These are phyloP conservation scores for Pulveroboletus frians DNA, from an alignment of 768 basidiomycete genomes.

Conservation along the genomic window DNA sequence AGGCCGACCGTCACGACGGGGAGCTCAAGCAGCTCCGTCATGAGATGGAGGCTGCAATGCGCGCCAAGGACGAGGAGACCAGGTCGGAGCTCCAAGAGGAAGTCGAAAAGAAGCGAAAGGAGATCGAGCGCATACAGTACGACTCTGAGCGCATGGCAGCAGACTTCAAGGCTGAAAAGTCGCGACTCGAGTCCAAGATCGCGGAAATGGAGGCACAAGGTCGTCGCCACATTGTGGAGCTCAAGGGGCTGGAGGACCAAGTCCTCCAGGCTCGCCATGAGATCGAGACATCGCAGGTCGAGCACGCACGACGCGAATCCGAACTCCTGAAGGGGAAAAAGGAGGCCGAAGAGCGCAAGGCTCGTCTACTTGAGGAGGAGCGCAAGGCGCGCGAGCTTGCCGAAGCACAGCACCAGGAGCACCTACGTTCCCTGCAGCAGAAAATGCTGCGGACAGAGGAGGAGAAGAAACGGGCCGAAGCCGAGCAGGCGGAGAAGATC, in stretches of 20 bases:
- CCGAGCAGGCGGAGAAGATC: slow-evolving; percentile 26
- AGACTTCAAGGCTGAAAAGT: slow-evolving; percentile 36
- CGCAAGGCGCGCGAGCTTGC: slow-evolving; percentile 25
- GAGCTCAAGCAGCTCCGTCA: slow-evolving; percentile 43
- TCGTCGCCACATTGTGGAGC: slow-evolving; percentile 10
- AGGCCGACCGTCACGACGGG: slow-evolving; percentile 41
- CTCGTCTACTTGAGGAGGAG: slow-evolving; percentile 29
- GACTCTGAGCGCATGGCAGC: slow-evolving; percentile 39
- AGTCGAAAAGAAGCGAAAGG: slow-evolving; percentile 38
- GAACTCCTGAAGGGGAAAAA: slow-evolving; percentile 24
- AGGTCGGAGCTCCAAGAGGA: slow-evolving; percentile 41
- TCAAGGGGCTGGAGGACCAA: slow-evolving; percentile 26
- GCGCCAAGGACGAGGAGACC: slow-evolving; percentile 43
- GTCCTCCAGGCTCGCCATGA: slow-evolving; percentile 25
- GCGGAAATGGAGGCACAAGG: slow-evolving; percentile 26
- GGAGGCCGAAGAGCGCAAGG: slow-evolving; percentile 27
- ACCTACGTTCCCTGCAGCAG: slow-evolving; percentile 24
- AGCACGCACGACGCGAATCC: slow-evolving; percentile 25
- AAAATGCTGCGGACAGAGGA: slow-evolving; percentile 24
- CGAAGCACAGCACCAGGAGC: slow-evolving; percentile 28
- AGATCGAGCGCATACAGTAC: slow-evolving; percentile 38
- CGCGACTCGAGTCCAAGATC: slow-evolving; percentile 28
- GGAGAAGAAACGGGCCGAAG: slow-evolving; percentile 18
- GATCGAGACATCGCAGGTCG: slow-evolving; percentile 24
- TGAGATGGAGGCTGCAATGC: slow-evolving; percentile 44